Evolutionary conservation across 2,329 filamentous ascomycete species (phyloP).

Genomic region (Microascus cirrosus): DNA sequence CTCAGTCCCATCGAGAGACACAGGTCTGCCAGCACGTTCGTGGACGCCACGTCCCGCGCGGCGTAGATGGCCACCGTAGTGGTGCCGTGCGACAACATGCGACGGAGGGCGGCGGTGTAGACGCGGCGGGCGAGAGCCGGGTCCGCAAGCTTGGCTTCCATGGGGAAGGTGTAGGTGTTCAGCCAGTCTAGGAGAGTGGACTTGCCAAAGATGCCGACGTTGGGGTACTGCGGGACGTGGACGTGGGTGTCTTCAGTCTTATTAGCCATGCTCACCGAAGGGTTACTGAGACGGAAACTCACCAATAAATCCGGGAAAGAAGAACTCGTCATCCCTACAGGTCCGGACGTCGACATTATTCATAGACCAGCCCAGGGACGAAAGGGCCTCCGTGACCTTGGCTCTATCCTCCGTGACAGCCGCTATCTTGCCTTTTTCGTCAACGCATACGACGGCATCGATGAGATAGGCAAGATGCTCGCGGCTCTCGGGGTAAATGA

Average conservation of each 20-base stretch:
- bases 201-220: constrained; percentile 87
- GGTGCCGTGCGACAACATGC: constrained; percentile 80
- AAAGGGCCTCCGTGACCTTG: constrained; percentile 20
- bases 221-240: constrained; percentile 91
- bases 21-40: constrained; percentile 81
- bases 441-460: constrained; percentile 38
- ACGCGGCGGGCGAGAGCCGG: constrained; percentile 53
- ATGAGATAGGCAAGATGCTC: constrained; percentile 39
- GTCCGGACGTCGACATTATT: constrained; percentile 24
- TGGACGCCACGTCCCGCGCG: constrained; percentile 74
- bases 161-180: constrained; percentile 86
- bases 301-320: constrained; percentile 78
- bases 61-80: constrained; percentile 94
- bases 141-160: constrained; percentile 66
- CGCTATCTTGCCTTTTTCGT: constrained; percentile 35
- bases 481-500: constrained; percentile 39
- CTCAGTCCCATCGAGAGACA: constrained; percentile 74
- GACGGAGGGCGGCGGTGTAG: constrained; percentile 67
- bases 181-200: constrained; percentile 91
- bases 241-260: constrained; percentile 72
- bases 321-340: constrained; percentile 49
- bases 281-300: constrained; percentile 12
- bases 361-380: constrained; percentile 31
- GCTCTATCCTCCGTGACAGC: constrained; percentile 28
- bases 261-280: constrained; percentile 10